Evolutionary conservation across 2,329 filamentous ascomycete species (phyloP).

Genomic region (Aspergillus sp.): DNA sequence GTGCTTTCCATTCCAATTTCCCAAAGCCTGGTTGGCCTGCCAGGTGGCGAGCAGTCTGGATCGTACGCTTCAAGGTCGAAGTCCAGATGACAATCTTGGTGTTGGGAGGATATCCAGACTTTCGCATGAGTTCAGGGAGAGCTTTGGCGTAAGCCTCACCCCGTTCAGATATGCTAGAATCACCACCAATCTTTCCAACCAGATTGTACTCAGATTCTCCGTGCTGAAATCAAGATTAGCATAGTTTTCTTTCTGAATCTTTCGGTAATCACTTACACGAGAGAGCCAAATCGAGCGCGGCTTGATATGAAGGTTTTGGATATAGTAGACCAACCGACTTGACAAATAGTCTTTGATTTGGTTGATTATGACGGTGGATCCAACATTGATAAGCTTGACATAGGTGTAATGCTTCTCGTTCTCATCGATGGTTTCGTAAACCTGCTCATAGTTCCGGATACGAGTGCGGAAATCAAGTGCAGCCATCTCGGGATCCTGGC

Average conservation of each 20-base stretch:
- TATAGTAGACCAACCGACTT: slow-evolving; percentile 92
- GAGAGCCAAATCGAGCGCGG: slow-evolving; percentile 96
- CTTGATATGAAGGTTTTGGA: slow-evolving; percentile 97
- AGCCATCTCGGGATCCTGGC: slow-evolving; percentile 86
- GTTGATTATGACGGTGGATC: slow-evolving; percentile 96
- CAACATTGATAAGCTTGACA: slow-evolving; percentile 94
- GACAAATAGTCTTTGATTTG: slow-evolving; percentile 94
- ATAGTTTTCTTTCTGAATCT: neutral
- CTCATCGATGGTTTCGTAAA: slow-evolving; percentile 87
- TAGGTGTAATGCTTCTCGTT: slow-evolving; percentile 87
- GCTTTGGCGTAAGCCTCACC: slow-evolving; percentile 81
- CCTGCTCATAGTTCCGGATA: slow-evolving; percentile 95
- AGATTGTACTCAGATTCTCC: slow-evolving; percentile 93
- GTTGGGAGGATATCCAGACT: slow-evolving; percentile 70
- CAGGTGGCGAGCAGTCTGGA: slow-evolving; percentile 80
- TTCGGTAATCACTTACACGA: slow-evolving; percentile 53
- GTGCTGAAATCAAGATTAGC: slow-evolving; percentile 52
- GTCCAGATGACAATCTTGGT: slow-evolving; percentile 67
- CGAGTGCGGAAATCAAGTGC: slow-evolving; percentile 88
- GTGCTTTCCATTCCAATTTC: slow-evolving; percentile 95
- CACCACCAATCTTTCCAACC: slow-evolving; percentile 83
- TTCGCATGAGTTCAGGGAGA: slow-evolving; percentile 73
- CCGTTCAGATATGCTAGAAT: slow-evolving; percentile 76
- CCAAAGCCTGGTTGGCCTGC: slow-evolving; percentile 65
- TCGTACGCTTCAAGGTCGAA: slow-evolving; percentile 73